Evolutionary conservation across 176 grass and related monocot genomes (phyloP).

Genomic region (Secale cereale): DNA sequence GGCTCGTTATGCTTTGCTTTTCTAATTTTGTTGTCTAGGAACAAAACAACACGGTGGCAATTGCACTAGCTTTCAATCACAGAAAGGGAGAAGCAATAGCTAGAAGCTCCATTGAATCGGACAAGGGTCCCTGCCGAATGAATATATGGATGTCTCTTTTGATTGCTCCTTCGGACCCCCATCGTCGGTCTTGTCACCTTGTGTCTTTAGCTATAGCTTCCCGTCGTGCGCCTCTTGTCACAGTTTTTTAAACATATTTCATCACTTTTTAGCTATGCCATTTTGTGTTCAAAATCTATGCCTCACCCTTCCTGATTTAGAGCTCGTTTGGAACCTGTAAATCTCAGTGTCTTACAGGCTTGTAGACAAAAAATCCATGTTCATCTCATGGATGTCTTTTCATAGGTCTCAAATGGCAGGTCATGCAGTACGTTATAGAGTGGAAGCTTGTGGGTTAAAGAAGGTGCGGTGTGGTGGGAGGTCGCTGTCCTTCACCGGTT

Average conservation of each 20-base stretch:
- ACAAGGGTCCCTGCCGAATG: conserved; percentile 14
- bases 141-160: not conserved
- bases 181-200: not conserved
- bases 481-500: conserved; percentile 32
- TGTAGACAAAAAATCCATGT: too few relatives aligned
- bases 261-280: not conserved
- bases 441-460: conserved; percentile 16
- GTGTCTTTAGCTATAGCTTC: not conserved
- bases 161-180: not conserved
- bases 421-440: not conserved
- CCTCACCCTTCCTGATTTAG: not conserved
- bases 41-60: not conserved
- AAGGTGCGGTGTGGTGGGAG: not conserved
- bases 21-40: not conserved
- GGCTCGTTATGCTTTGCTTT: not conserved
- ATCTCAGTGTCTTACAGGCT: too few relatives aligned
- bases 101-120: not conserved
- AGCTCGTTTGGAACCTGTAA: not conserved
- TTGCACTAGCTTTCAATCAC: not conserved
- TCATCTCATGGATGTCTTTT: not conserved
- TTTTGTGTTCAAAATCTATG: not conserved
- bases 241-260: not conserved
- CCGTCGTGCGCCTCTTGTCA: not conserved
- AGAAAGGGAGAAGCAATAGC: not conserved
- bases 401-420: not conserved